These are phyloP conservation scores for Catharanthus roseus DNA, from an alignment of 257 asterid species.

Conservation along the genomic window DNA sequence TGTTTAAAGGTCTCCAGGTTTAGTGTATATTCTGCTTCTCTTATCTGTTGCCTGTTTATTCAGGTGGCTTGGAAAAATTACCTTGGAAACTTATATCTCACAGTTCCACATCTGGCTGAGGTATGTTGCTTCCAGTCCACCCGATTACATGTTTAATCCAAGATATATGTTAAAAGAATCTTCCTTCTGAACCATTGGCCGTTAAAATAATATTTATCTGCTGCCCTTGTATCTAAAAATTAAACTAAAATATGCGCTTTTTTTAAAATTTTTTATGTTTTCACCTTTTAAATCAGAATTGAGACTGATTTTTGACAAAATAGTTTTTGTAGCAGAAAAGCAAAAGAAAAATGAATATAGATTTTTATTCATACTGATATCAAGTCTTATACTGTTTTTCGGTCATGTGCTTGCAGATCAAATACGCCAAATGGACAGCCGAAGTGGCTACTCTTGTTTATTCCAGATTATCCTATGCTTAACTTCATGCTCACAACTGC, in stretches of 20 bases:
- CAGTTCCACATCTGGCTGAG: slow-evolving; percentile 99
- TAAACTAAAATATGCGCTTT: background rate
- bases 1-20: slow-evolving; percentile 6
- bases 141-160: background rate
- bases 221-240: background rate
- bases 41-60: slow-evolving; percentile 24
- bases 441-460: slow-evolving; percentile 82
- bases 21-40: slow-evolving; percentile 17
- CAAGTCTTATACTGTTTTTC: background rate
- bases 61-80: slow-evolving; percentile 98
- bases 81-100: slow-evolving; percentile 90
- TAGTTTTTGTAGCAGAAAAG: background rate
- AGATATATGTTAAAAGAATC: background rate
- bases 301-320: background rate
- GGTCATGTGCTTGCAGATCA: slow-evolving; percentile 47
- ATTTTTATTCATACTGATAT: background rate
- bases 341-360: background rate
- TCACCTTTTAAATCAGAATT: background rate
- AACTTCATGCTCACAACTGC: slow-evolving; percentile 94
- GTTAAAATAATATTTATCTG: background rate
- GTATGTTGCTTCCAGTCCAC: slow-evolving; percentile 26
- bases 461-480: slow-evolving; percentile 94
- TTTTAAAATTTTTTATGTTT: background rate
- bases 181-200: background rate
- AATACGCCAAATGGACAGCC: slow-evolving; percentile 92